phyloP scores from a whole-genome alignment of 2,329 filamentous ascomycete species.

The Orbilia brochopaga region DNA sequence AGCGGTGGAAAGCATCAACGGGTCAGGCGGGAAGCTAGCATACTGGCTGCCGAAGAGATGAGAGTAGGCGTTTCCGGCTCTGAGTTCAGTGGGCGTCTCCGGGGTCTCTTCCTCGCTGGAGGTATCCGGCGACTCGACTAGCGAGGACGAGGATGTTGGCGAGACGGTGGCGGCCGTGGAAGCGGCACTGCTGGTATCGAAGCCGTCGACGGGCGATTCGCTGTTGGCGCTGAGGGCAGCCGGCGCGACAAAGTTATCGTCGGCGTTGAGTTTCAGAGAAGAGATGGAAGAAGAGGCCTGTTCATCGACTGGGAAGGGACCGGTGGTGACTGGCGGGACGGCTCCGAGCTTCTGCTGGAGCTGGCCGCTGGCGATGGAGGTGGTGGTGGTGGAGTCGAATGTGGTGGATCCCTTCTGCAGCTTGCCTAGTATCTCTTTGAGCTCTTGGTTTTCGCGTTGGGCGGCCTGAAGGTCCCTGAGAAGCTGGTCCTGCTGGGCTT shows the following conservation, averaged over 20 bases:
- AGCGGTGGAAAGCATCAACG: conserved; percentile 34
- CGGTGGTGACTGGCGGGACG: no score
- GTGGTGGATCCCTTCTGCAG: conserved; percentile 38
- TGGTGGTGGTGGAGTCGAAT: no score
- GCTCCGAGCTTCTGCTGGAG: no score
- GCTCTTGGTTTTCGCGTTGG: conserved; percentile 29
- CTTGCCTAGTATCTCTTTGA: conserved; percentile 30
- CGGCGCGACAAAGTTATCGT: conserved; percentile 36
- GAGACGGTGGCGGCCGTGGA: conserved; percentile 14
- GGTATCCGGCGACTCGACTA: conserved; percentile 41
- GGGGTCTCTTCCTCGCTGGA: conserved; percentile 43
- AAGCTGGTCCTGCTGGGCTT: conserved; percentile 45
- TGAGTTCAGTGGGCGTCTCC: conserved; percentile 32
- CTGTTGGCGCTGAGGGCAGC: conserved; percentile 38
- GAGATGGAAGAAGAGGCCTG: conserved; percentile 26
- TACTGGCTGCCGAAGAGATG: conserved; percentile 35
- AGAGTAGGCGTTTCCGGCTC: conserved; percentile 7
- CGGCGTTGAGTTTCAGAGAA: conserved; percentile 23
- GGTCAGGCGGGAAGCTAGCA: conserved; percentile 17
- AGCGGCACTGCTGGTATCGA: no score
- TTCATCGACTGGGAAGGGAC: conserved; percentile 33
- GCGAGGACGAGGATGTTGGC: conserved; percentile 26
- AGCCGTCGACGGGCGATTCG: conserved; percentile 27
- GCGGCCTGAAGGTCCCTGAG: conserved; percentile 33
- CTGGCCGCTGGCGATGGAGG: no score